Evolutionary conservation across 805 yeast genomes (phyloP).

Genomic region (Candida maris): DNA sequence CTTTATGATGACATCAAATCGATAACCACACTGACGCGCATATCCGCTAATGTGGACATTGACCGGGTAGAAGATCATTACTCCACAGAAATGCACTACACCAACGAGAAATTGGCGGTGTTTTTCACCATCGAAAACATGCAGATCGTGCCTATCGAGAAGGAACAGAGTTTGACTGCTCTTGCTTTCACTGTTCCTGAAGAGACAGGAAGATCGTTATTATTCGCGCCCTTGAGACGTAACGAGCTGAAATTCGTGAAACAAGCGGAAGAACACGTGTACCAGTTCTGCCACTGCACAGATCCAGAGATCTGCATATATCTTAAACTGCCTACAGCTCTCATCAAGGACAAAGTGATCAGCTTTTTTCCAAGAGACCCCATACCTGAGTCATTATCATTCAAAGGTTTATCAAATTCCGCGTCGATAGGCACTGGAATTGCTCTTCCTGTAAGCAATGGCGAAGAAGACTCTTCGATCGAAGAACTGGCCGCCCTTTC

Average conservation of each 20-base stretch:
- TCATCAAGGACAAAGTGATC: slow-evolving; percentile 2
- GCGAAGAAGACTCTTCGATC: slow-evolving; percentile 2
- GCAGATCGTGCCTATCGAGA: slow-evolving; percentile 17
- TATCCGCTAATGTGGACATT: slow-evolving; percentile 19
- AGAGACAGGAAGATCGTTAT: slow-evolving; percentile 25
- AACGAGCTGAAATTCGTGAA: slow-evolving; percentile 24
- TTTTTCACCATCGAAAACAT: slow-evolving; percentile 20
- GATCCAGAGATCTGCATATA: slow-evolving; percentile 15
- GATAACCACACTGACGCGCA: slow-evolving; percentile 14
- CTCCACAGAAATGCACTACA: slow-evolving; percentile 25
- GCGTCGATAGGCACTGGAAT: slow-evolving; percentile 1
- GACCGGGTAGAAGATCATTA: slow-evolving; percentile 6
- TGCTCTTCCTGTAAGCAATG: neutral
- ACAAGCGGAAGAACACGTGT: slow-evolving; percentile 15
- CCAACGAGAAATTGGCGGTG: slow-evolving; percentile 19
- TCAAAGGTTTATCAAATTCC: neutral
- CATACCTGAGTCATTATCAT: neutral
- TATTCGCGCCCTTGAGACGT: slow-evolving; percentile 34
- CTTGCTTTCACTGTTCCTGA: slow-evolving; percentile 31
- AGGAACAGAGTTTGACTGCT: slow-evolving; percentile 4
- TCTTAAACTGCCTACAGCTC: slow-evolving; percentile 11
- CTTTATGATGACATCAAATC: slow-evolving; percentile 25
- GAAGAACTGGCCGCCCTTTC: too few species aligned
- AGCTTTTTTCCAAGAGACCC: slow-evolving; percentile 6
- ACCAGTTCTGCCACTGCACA: slow-evolving; percentile 16